Conservation (phyloP, 106 monocot genomes). For the Posidonia australis region DNA sequence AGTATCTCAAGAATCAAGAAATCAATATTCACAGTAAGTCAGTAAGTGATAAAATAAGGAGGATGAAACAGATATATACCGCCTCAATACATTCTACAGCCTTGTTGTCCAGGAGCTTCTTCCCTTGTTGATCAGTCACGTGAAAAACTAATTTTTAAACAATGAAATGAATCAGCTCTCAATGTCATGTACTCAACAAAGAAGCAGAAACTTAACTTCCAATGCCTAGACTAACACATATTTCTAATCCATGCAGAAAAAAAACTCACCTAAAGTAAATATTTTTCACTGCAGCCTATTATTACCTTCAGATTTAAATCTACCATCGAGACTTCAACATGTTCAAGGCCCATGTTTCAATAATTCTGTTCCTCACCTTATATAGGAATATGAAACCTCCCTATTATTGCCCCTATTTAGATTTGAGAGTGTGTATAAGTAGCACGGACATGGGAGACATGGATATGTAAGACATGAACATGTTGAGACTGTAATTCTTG, state of each 20-base stretch:
- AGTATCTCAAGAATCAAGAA: background rate
- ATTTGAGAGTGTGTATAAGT: no score
- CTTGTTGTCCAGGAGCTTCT: constrained; percentile 50
- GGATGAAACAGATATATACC: constrained; percentile 14
- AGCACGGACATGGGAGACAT: no score
- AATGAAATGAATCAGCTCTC: background rate
- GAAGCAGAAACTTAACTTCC: background rate
- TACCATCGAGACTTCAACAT: no score
- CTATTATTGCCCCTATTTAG: no score
- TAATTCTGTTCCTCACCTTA: no score
- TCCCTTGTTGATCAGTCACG: constrained; percentile 73
- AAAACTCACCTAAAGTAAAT: background rate
- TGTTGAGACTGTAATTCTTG: no score
- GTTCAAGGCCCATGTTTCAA: no score
- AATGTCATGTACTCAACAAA: background rate
- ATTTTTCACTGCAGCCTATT: background rate
- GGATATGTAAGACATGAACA: no score
- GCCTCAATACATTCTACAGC: constrained; percentile 66
- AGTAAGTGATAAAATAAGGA: background rate
- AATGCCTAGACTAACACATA: no score
- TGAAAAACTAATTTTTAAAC: constrained; percentile 60
- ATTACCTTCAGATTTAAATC: no score
- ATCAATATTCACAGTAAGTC: background rate
- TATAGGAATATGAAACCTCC: no score
- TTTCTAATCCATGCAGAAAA: background rate